Evolutionary conservation across 768 basidiomycete genomes (phyloP).

Genomic region (Lactifluus pinguis): DNA sequence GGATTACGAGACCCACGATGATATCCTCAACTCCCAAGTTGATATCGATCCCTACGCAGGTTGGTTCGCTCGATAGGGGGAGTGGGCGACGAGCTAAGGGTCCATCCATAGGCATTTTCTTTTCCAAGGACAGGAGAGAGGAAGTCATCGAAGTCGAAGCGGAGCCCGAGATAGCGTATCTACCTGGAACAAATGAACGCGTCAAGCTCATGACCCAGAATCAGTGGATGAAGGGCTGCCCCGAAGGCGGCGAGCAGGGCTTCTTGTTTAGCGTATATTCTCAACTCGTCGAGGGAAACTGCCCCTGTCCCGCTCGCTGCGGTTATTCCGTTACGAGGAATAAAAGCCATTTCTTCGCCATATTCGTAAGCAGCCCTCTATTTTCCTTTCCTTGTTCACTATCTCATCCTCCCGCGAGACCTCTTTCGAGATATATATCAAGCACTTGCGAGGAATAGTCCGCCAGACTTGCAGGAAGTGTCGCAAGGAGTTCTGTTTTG

Average conservation of each 20-base stretch:
- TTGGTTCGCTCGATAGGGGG: slow-evolving; percentile 23
- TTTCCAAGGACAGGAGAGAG: slow-evolving; percentile 88
- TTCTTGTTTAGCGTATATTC: slow-evolving; percentile 82
- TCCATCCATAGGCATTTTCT: slow-evolving; percentile 64
- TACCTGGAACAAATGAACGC: slow-evolving; percentile 37
- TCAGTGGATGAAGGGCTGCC: slow-evolving; percentile 97
- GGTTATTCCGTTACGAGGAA: slow-evolving; percentile 49
- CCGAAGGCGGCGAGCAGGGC: slow-evolving; percentile 85
- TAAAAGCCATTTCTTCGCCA: slow-evolving; percentile 73
- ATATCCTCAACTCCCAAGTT: slow-evolving; percentile 32
- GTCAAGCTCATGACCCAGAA: slow-evolving; percentile 75
- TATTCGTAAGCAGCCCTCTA: slow-evolving; percentile 53
- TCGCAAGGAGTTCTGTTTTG: slow-evolving; percentile 31
- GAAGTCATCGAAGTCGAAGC: slow-evolving; percentile 91
- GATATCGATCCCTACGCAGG: slow-evolving; percentile 89
- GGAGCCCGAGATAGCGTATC: slow-evolving; percentile 43
- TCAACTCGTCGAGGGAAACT: slow-evolving; percentile 52
- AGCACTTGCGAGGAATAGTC: slow-evolving; percentile 50
- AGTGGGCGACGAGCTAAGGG: slow-evolving; percentile 5
- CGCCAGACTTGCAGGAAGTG: slow-evolving; percentile 44
- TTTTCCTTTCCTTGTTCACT: slow-evolving; percentile 18
- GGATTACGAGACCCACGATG: slow-evolving; percentile 49
- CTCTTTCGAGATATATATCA: slow-evolving; percentile 61
- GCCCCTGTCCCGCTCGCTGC: slow-evolving; percentile 70
- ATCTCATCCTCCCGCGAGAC: slow-evolving; percentile 37